Base-by-base conservation (phyloP, 2,329 filamentous ascomycete species). In the Metarhizium guizhouense region DNA sequence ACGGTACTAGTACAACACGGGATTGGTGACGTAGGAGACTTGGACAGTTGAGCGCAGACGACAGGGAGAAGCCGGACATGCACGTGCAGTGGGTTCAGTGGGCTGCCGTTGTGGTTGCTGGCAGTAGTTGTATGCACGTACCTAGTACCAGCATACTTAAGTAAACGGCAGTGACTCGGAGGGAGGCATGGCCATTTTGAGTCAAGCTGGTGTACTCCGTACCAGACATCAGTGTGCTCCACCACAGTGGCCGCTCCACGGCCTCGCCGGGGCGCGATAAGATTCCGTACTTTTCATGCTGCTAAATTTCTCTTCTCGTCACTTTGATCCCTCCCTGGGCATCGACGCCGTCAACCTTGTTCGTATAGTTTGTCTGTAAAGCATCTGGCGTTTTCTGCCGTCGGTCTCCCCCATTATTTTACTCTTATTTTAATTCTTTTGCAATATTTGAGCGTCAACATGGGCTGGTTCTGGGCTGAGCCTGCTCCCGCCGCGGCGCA, bases 401-500 rank as follows among this genome's bases (percentile, higher is more conserved):
- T 20, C n/a, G n/a, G 6, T 16, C 7, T 49, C 6, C 29, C 3
- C 20, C 42, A 11, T 8, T 40, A 10, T 20, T 34, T 38, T 43
- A 4, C 14, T 30, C 20, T 10, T 11, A 18, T 43, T 38, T 20
- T 34, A n/a, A n/a, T 11, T 25, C 14, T 38, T 34, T 34, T n/a
- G 18, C 36, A 20, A 13, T n/a, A 16, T 2, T 42, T 43, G 34
- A 51, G 14, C 50, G 52, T 61, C 58, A 59, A 42, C 57, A 85
- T 84, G 82, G 82, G 82, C 61, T 84, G 81, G 81, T 85, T 85
- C 64, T 85, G 82, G 82, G 78, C 81, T 58, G 81, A 84, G 59
- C 59, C 70, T 57, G 52, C 71, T 49, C 65, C 75, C 54, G 62
- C 70, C 20, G 58, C 69, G n/a, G 65, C 65, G 59, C 67, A 62